These are phyloP conservation scores for Prunus salicina DNA, from an alignment of 306 rosid species.

Conservation along the genomic window DNA sequence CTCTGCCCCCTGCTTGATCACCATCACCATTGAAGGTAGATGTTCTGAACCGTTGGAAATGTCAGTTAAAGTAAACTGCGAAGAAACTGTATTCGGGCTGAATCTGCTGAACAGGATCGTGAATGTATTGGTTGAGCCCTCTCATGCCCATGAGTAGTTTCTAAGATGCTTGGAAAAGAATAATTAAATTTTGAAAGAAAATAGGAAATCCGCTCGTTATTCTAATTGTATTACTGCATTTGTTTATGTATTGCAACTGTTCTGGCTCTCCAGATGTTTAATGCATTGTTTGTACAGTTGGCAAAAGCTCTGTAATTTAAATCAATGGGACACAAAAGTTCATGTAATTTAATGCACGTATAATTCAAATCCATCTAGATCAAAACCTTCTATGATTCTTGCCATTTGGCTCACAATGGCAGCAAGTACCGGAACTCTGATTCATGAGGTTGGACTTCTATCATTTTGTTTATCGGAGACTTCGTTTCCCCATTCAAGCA, in stretches of 20 bases:
- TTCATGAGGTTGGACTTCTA: conserved; percentile 68
- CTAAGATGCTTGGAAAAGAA: conserved; percentile 9
- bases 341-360: background rate
- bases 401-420: conserved; percentile 26
- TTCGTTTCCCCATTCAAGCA: conserved; percentile 58
- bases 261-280: background rate
- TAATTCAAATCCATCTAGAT: background rate
- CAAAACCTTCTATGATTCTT: background rate
- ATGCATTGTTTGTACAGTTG: background rate
- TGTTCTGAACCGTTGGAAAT: conserved; percentile 70
- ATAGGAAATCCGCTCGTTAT: background rate
- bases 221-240: background rate
- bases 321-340: background rate
- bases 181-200: conserved; percentile 20
- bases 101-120: conserved; percentile 84
- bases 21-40: conserved; percentile 74
- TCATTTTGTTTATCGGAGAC: conserved; percentile 51
- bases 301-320: background rate
- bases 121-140: conserved; percentile 66
- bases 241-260: background rate
- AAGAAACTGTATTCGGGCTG: conserved; percentile 91
- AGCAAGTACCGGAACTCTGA: conserved; percentile 78
- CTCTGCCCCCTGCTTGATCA: conserved; percentile 71
- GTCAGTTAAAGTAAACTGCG: conserved; percentile 81
- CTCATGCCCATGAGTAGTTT: conserved; percentile 33